Percentiles rank a stretch among this genome's conserved stretches.
Evolutionary conservation across 1,139 yeast genomes (phyloP).

Genomic region (Diutina neorugosa): DNA sequence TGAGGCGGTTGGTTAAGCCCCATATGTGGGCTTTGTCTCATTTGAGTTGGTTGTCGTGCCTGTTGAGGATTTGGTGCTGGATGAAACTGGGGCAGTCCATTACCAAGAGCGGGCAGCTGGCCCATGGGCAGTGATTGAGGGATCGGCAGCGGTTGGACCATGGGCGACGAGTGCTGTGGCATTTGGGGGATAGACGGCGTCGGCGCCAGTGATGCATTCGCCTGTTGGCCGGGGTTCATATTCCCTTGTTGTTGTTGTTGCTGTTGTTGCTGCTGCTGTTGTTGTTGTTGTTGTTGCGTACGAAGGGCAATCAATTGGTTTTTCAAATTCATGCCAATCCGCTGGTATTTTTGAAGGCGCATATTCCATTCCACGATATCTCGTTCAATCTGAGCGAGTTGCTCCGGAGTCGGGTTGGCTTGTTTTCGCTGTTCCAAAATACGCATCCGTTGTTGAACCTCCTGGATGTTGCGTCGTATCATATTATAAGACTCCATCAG

Average conservation of each 20-base stretch:
- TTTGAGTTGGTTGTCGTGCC: not conserved
- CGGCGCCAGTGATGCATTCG: not conserved
- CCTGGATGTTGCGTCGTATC: constrained; percentile 1
- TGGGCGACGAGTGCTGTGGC: not conserved
- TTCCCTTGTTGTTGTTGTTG: not conserved
- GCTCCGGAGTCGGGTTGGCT: constrained; percentile 3
- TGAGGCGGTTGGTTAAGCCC: not conserved
- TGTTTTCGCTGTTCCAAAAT: constrained; percentile 2
- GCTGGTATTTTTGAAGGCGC: not conserved
- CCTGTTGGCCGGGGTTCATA: not conserved
- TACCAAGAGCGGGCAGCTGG: not conserved
- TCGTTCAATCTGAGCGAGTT: not conserved
- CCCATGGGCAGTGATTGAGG: not conserved
- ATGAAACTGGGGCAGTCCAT: not conserved
- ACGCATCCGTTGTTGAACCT: not conserved
- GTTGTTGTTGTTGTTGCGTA: not conserved
- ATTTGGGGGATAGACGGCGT: not conserved
- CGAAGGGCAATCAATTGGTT: constrained; percentile 2
- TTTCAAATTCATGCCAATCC: not conserved
- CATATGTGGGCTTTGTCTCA: not conserved
- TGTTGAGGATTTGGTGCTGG: not conserved
- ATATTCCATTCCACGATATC: not conserved
- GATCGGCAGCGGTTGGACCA: not conserved
- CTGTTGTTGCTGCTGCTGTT: not conserved
- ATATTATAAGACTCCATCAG: constrained; percentile 2